phyloP scores from a whole-genome alignment of 371 early-diverging fungal species.

The Mucor mucedo region DNA sequence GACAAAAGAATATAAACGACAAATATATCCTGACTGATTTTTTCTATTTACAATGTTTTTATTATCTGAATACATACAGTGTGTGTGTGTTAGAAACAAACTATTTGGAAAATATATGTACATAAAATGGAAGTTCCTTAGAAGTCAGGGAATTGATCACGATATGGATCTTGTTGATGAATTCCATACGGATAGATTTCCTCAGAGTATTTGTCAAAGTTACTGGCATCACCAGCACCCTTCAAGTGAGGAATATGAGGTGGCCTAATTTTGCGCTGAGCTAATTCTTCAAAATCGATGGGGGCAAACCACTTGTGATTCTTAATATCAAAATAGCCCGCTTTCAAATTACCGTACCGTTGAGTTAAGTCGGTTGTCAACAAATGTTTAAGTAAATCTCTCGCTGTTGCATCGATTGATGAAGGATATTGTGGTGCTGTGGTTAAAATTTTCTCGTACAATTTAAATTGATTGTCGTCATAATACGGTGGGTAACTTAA shows the following conservation, averaged over 20 bases:
- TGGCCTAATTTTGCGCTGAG: constrained; percentile 60
- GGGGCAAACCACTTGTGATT: constrained; percentile 77
- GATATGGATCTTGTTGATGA: constrained; percentile 28
- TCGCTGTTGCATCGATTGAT: constrained; percentile 82
- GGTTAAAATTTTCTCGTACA: constrained; percentile 92
- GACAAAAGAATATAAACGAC: no score
- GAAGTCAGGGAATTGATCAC: constrained; percentile 38
- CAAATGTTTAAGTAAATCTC: constrained; percentile 85
- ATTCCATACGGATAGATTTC: constrained; percentile 37
- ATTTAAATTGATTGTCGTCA: constrained; percentile 90
- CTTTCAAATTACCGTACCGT: constrained; percentile 87
- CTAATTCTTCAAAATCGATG: constrained; percentile 68
- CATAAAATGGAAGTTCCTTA: constrained; percentile 2
- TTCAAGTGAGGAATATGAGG: constrained; percentile 72
- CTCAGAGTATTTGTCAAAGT: constrained; percentile 68
- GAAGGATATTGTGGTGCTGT: constrained; percentile 81
- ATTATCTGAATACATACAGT: not conserved
- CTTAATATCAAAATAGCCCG: constrained; percentile 71
- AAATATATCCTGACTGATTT: no score
- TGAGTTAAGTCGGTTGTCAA: constrained; percentile 84
- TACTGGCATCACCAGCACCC: constrained; percentile 67
- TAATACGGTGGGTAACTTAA: constrained; percentile 86
- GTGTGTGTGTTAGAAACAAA: not conserved
- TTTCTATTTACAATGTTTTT: no score
- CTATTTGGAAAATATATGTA: not conserved